Evolutionary conservation across 2,329 filamentous ascomycete species (phyloP).

Genomic region (Colletotrichum cuscutae): DNA sequence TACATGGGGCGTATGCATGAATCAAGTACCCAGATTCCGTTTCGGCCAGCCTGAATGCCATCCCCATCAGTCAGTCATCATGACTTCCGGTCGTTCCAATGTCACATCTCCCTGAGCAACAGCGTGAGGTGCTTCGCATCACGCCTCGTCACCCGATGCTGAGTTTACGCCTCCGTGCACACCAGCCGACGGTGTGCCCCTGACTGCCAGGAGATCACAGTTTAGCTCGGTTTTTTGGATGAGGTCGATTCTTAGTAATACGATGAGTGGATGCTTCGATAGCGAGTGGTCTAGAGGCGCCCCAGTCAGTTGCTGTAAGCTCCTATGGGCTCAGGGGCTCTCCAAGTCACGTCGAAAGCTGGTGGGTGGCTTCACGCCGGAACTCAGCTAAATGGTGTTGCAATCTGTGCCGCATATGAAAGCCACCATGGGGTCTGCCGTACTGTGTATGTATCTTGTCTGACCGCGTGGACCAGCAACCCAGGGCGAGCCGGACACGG

Average conservation of each 20-base stretch:
- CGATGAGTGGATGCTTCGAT: not conserved
- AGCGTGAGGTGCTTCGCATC: not conserved
- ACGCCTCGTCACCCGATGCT: not conserved
- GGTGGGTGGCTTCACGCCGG: conserved; percentile 9
- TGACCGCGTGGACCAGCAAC: conserved; percentile 24
- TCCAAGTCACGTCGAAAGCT: conserved; percentile 6
- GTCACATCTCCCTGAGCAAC: conserved; percentile 25
- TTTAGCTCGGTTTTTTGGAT: not conserved
- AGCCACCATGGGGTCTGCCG: conserved; percentile 12
- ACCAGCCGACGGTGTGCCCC: not conserved
- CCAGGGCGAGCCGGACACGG: conserved; percentile 24
- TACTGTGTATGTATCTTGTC: conserved; percentile 2
- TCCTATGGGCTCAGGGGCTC: conserved; percentile 1
- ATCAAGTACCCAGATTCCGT: conserved; percentile 41
- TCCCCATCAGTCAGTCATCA: conserved; percentile 23
- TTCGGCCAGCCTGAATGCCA: conserved; percentile 13
- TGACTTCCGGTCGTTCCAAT: conserved; percentile 28
- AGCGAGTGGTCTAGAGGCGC: conserved; percentile 8
- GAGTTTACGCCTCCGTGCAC: not conserved
- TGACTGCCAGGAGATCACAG: not conserved
- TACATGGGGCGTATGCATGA: conserved; percentile 42
- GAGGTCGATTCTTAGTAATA: not conserved
- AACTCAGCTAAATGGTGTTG: conserved; percentile 26
- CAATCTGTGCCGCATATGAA: conserved; percentile 9
- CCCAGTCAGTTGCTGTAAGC: conserved; percentile 1